Evolutionary conservation across 2,329 filamentous ascomycete genomes (phyloP).

Genomic region (Ceratocystiopsis minuta): DNA sequence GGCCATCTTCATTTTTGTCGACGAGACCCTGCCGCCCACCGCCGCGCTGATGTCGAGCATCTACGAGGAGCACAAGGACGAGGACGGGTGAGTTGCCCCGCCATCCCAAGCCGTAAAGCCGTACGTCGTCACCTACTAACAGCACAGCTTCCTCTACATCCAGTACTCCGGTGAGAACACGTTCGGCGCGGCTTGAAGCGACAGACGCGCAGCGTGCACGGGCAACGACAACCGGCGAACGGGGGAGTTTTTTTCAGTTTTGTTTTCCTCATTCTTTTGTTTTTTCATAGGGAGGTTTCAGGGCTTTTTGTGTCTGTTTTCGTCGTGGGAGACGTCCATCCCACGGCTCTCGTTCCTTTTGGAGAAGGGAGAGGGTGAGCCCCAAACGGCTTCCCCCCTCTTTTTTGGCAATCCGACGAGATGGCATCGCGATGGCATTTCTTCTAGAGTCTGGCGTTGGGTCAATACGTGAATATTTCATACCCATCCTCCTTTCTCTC

Average conservation of each 20-base stretch:
- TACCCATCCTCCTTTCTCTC: no score
- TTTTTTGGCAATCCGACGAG: no score
- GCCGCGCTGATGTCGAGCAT: constrained; percentile 98
- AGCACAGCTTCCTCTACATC: constrained; percentile 78
- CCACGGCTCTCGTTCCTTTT: no score
- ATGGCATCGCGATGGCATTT: no score
- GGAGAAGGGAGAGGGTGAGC: no score
- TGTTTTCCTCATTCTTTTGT: background rate
- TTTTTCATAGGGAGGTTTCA: no score
- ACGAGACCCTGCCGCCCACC: constrained; percentile 90
- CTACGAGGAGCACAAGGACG: constrained; percentile 96
- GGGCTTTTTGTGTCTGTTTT: no score
- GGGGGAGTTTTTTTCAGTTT: background rate
- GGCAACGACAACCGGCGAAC: background rate
- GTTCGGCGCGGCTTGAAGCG: constrained; percentile 40
- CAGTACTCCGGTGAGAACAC: constrained; percentile 99
- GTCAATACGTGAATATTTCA: no score
- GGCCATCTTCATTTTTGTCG: constrained; percentile 99
- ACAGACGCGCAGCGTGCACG: background rate
- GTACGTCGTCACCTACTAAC: constrained; percentile 4
- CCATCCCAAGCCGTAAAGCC: no score
- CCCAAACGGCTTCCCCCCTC: no score
- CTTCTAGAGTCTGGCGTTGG: no score
- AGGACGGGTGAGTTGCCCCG: constrained; percentile 37
- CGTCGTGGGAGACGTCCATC: no score